Evolutionary conservation across 2,329 filamentous ascomycete genomes (phyloP).

Genomic region (Botrytis cinerea): DNA sequence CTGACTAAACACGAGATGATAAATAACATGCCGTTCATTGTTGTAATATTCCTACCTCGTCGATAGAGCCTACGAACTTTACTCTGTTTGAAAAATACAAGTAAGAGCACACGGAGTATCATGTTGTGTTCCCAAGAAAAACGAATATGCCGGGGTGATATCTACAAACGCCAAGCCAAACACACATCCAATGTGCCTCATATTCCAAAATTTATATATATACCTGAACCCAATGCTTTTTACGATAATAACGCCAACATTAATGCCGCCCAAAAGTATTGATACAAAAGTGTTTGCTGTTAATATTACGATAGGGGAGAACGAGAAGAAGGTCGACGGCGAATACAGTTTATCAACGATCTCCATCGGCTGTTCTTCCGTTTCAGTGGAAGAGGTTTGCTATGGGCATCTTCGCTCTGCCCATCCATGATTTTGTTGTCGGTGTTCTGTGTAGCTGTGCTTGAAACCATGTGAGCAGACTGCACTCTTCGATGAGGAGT

Average conservation of each 20-base stretch:
- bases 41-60: background rate
- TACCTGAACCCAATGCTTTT: conserved; percentile 17
- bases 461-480: conserved; percentile 34
- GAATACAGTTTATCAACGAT: conserved; percentile 36
- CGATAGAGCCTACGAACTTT: background rate
- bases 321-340: conserved; percentile 27
- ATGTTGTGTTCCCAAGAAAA: conserved; percentile 17
- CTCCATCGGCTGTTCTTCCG: conserved; percentile 37
- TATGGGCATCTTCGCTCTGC: conserved; percentile 8
- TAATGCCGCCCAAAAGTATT: conserved; percentile 5
- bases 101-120: conserved; percentile 4
- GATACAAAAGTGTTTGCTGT: background rate
- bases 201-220: conserved; percentile 17
- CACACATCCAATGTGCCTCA: conserved; percentile 19
- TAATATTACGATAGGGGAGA: conserved; percentile 13
- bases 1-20: background rate
- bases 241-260: conserved; percentile 19
- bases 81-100: background rate
- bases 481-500: conserved; percentile 34
- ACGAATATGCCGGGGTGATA: conserved; percentile 23
- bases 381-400: conserved; percentile 26
- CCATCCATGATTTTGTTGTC: conserved; percentile 5
- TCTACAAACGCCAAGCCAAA: conserved; percentile 21
- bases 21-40: conserved; percentile 1
- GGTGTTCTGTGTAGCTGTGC: background rate